Evolutionary conservation across 805 yeast species (phyloP).

Genomic region (Grigorovia yakushimaensis): DNA sequence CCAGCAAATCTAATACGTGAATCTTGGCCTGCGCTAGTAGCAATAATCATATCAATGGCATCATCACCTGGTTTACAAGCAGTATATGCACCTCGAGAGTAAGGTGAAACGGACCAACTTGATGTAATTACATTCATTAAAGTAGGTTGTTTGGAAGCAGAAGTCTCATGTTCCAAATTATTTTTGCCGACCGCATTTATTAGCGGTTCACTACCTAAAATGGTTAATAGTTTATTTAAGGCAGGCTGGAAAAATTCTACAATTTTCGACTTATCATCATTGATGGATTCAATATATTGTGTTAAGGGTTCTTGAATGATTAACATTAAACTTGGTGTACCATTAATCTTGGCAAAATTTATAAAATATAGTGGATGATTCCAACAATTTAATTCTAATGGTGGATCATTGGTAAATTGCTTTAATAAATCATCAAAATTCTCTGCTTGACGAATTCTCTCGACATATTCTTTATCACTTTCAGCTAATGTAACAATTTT

Average conservation of each 20-base stretch:
- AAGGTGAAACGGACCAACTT: constrained; percentile 75
- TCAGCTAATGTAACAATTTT: constrained; percentile 39
- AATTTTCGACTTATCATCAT: constrained; percentile 39
- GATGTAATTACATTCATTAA: constrained; percentile 42
- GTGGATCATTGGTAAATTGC: constrained; percentile 1
- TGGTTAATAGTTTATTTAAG: constrained; percentile 19
- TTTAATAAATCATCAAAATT: constrained; percentile 4
- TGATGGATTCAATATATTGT: constrained; percentile 41
- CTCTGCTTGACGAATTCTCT: constrained; percentile 12
- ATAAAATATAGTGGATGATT: constrained; percentile 52
- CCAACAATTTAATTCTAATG: constrained; percentile 32
- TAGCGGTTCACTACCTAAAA: constrained; percentile 10
- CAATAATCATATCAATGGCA: constrained; percentile 51
- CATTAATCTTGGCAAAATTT: constrained; percentile 43
- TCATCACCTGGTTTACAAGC: constrained; percentile 63
- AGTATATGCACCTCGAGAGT: constrained; percentile 71
- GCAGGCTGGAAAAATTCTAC: constrained; percentile 52
- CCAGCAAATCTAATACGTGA: constrained; percentile 71
- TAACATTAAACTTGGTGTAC: constrained; percentile 47
- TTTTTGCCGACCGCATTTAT: constrained; percentile 1
- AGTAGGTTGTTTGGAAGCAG: constrained; percentile 17
- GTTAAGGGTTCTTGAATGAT: constrained; percentile 71
- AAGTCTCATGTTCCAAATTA: not conserved
- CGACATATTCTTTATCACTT: constrained; percentile 10
- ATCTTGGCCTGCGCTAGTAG: constrained; percentile 50